phyloP scores from a whole-genome alignment of 2,329 filamentous ascomycete genomes.

The Venturia oleaginea region DNA sequence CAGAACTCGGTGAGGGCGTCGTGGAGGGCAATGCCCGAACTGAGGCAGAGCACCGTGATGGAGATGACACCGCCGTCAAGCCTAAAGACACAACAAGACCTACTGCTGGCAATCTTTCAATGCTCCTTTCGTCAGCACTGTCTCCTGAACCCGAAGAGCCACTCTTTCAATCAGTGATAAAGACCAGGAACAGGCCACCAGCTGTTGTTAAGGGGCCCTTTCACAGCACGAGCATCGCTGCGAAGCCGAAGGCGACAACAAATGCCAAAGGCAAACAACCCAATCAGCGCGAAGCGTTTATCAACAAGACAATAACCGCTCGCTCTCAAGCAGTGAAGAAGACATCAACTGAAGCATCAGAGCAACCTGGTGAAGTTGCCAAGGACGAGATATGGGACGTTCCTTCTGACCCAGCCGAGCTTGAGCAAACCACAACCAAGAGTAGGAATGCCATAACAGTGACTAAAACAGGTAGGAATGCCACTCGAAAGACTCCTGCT shows the following conservation, averaged over 20 bases:
- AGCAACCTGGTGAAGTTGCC: neutral
- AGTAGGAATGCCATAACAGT: neutral
- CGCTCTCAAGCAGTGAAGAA: neutral
- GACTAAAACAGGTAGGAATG: neutral
- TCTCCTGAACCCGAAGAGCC: neutral
- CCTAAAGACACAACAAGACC: neutral
- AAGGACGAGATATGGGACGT: neutral
- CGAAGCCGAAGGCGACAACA: neutral
- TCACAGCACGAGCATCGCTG: neutral
- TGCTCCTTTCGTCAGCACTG: neutral
- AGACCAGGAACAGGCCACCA: neutral
- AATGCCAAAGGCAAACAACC: neutral
- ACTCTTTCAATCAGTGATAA: neutral
- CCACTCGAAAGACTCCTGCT: neutral
- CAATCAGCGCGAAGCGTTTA: neutral
- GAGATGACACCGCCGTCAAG: neutral
- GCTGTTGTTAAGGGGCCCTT: neutral
- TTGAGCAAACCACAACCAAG: neutral
- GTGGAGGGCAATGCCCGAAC: neutral
- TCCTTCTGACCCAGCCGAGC: neutral
- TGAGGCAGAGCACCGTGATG: neutral
- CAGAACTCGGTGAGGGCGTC: neutral
- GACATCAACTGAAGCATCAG: neutral
- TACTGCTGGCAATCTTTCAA: neutral
- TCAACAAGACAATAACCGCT: neutral